Evolutionary conservation across 257 asterid genomes (phyloP).

Genomic region (Jaltomata sinuosa): DNA sequence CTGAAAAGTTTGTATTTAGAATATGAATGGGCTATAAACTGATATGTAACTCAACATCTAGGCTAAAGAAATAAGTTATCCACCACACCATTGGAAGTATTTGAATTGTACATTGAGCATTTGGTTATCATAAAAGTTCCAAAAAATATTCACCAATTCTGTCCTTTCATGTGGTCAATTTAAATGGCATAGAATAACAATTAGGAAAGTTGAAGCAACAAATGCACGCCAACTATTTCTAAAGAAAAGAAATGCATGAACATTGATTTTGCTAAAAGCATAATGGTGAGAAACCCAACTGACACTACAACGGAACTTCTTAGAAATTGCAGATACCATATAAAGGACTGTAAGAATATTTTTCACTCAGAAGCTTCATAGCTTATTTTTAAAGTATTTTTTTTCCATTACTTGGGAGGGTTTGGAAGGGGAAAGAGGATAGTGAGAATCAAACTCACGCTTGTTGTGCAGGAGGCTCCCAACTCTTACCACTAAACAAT

Average conservation of each 20-base stretch:
- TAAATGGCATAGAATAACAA: background rate
- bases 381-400: background rate
- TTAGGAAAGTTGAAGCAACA: background rate
- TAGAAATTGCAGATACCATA: background rate
- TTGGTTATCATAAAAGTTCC: background rate
- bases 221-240: background rate
- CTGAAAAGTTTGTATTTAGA: slow-evolving; percentile 29
- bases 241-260: background rate
- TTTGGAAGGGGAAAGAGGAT: background rate
- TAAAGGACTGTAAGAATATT: too few species aligned
- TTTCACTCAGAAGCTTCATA: too few species aligned
- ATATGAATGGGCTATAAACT: background rate
- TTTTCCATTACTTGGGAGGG: background rate
- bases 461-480: background rate
- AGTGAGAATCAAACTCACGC: background rate
- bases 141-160: background rate
- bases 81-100: background rate
- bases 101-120: background rate
- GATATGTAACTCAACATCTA: background rate
- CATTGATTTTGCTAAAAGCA: background rate
- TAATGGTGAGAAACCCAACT: background rate
- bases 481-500: background rate
- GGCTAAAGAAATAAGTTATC: background rate
- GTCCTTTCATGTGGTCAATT: background rate
- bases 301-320: background rate